Percentiles rank a stretch among this genome's conserved stretches.
Evolutionary conservation across 352 stramenopile genomes (phyloP).

Genomic region (Phytophthora idaei): DNA sequence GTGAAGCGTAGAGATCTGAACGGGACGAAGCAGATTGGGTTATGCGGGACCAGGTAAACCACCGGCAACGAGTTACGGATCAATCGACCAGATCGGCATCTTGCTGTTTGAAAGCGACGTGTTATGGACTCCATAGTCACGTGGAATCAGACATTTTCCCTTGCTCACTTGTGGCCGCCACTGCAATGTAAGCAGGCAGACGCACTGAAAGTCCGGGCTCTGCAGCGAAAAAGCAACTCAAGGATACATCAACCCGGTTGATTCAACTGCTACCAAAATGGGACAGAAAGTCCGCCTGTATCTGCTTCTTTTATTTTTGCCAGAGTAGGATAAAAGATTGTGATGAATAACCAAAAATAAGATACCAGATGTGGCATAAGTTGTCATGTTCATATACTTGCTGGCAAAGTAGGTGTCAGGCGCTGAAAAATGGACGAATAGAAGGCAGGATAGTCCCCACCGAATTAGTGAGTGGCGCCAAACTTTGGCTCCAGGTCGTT

Average conservation of each 20-base stretch:
- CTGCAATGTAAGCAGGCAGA: slow-evolving; percentile 26
- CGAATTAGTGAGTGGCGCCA: slow-evolving; percentile 29
- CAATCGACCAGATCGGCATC: slow-evolving; percentile 16
- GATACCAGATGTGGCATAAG: slow-evolving; percentile 27
- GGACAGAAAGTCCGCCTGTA: slow-evolving; percentile 6
- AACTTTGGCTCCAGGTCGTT: slow-evolving; percentile 46
- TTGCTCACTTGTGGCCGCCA: slow-evolving; percentile 4
- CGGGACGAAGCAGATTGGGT: slow-evolving; percentile 32
- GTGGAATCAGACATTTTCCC: slow-evolving; percentile 27
- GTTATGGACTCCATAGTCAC: slow-evolving; percentile 25
- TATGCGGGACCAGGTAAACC: slow-evolving; percentile 15
- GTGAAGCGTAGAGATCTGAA: slow-evolving; percentile 18
- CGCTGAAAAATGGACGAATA: too few relatives aligned
- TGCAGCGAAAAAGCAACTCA: slow-evolving; percentile 8
- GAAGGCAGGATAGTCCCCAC: too few relatives aligned
- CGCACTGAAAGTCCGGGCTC: slow-evolving; percentile 23
- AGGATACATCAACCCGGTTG: slow-evolving; percentile 26
- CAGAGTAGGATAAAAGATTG: slow-evolving; percentile 9
- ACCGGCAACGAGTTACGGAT: slow-evolving; percentile 18
- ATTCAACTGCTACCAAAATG: slow-evolving; percentile 32
- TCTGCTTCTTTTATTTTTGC: not conserved
- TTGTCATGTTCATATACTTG: slow-evolving; percentile 4
- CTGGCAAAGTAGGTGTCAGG: too few relatives aligned
- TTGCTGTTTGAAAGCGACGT: slow-evolving; percentile 33
- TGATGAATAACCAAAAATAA: slow-evolving; percentile 24